Conservation (phyloP, 805 yeast genomes). For the Nakazawaea ambrosiae region DNA sequence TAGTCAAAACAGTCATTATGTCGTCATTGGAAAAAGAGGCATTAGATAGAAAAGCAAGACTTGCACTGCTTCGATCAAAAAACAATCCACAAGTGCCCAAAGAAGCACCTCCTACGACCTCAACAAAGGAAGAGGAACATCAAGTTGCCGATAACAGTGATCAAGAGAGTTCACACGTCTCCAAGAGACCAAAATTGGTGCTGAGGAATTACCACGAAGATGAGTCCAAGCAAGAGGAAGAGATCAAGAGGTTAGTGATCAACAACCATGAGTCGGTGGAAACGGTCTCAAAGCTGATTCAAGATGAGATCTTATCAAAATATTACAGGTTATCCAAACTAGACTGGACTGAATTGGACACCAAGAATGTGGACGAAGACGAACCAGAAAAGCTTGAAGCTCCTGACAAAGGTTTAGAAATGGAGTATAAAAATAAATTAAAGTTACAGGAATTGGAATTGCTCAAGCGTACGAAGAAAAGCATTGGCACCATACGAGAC, state of each 20-base stretch:
- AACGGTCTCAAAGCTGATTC: constrained; percentile 23
- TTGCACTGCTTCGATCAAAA: constrained; percentile 19
- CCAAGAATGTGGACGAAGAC: background rate
- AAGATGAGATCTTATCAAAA: constrained; percentile 20
- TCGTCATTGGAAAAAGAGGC: constrained; percentile 22
- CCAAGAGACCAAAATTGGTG: constrained; percentile 8
- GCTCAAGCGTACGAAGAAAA: constrained; percentile 35
- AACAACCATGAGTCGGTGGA: constrained; percentile 29
- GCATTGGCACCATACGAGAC: constrained; percentile 31
- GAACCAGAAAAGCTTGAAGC: background rate
- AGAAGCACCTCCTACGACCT: constrained; percentile 5
- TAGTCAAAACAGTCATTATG: no score
- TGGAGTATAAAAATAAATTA: constrained; percentile 31
- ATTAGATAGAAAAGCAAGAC: constrained; percentile 21
- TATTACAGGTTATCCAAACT: constrained; percentile 10
- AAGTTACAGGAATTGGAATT: constrained; percentile 19
- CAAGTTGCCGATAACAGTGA: background rate
- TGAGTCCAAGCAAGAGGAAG: background rate
- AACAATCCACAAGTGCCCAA: no score
- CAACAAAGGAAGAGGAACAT: background rate
- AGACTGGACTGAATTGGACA: constrained; percentile 3
- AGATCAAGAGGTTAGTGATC: constrained; percentile 11
- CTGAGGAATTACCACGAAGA: constrained; percentile 4
- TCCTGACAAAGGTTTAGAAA: constrained; percentile 21
- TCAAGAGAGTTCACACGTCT: background rate